phyloP scores from a whole-genome alignment of 2,329 filamentous ascomycete genomes.

The Tolypocladium album region DNA sequence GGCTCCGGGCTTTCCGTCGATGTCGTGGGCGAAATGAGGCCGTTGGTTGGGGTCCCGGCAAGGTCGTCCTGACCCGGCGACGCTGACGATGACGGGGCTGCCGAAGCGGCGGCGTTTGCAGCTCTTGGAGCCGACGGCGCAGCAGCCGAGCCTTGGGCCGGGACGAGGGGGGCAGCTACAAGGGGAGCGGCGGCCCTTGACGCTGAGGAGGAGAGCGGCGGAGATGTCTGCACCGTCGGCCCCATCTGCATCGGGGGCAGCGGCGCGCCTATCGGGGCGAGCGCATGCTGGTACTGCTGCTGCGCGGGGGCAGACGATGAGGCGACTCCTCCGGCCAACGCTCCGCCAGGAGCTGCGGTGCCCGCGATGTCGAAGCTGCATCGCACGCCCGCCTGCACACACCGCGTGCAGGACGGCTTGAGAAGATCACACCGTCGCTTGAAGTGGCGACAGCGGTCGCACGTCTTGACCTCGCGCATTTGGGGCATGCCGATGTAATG shows the following conservation, averaged over 20 bases:
- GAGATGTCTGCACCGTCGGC: neutral
- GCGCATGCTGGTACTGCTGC: neutral
- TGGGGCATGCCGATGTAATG: constrained; percentile 13
- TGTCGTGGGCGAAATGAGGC: constrained; percentile 17
- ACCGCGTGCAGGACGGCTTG: constrained; percentile 22
- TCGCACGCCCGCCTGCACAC: constrained; percentile 19
- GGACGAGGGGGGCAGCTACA: neutral
- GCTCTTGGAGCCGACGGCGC: neutral
- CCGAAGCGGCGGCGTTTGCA: neutral
- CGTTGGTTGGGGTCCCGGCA: constrained; percentile 8
- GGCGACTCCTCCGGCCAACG: neutral
- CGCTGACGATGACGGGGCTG: constrained; percentile 4
- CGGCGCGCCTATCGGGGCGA: neutral
- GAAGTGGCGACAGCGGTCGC: constrained; percentile 24
- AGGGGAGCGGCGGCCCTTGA: neutral
- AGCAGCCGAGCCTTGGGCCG: neutral
- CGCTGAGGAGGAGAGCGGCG: neutral
- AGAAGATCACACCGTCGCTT: constrained; percentile 24
- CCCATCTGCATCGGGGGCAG: neutral
- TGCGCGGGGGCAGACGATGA: neutral
- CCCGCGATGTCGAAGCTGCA: constrained; percentile 18
- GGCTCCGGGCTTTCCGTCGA: constrained; percentile 18
- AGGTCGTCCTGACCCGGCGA: constrained; percentile 8
- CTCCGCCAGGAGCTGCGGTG: neutral
- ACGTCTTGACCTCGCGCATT: constrained; percentile 24